Percentiles rank a stretch among this genome's conserved stretches.
Conservation (phyloP, 352 stramenopile genomes). For the Globisporangium radiosum region DNA sequence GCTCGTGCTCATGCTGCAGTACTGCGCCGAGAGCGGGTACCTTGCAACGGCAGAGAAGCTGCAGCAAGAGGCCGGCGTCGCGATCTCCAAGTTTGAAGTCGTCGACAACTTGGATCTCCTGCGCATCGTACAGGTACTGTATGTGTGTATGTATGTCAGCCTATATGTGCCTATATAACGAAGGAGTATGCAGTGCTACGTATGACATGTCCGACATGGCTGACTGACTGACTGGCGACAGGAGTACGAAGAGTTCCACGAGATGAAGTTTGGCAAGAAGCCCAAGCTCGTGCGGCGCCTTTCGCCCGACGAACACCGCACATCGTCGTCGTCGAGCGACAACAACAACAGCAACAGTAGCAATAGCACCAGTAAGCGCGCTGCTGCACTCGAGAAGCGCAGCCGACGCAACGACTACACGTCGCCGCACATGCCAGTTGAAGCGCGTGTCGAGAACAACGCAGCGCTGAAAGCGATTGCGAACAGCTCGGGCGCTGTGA, state of each 20-base stretch:
- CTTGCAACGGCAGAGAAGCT: conserved; percentile 79
- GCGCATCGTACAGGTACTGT: conserved; percentile 63
- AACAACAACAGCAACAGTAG: conserved; percentile 18
- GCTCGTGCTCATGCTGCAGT: conserved; percentile 80
- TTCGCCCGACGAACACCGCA: conserved; percentile 36
- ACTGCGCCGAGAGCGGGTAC: conserved; percentile 84
- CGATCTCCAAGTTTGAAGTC: conserved; percentile 86
- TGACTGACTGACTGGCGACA: conserved; percentile 14
- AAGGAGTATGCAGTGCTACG: not conserved
- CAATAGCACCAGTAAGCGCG: conserved; percentile 21
- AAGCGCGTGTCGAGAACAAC: conserved; percentile 79
- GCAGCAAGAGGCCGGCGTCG: conserved; percentile 78
- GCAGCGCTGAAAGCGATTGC: conserved; percentile 51
- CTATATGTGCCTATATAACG: not conserved
- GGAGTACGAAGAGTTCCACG: conserved; percentile 90
- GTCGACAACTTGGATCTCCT: conserved; percentile 91
- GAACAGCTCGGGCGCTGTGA: conserved; percentile 16
- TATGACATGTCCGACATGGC: not conserved
- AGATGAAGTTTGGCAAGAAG: conserved; percentile 89
- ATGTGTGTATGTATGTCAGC: not conserved
- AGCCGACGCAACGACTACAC: conserved; percentile 69
- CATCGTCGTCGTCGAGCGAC: not conserved
- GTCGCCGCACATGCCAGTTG: conserved; percentile 65
- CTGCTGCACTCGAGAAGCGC: conserved; percentile 43
- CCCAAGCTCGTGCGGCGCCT: conserved; percentile 77